Percentiles rank a stretch among this genome's conserved stretches.
phyloP scores from a whole-genome alignment of 2,329 filamentous ascomycete genomes.

The Aspergillus carbonarius region DNA sequence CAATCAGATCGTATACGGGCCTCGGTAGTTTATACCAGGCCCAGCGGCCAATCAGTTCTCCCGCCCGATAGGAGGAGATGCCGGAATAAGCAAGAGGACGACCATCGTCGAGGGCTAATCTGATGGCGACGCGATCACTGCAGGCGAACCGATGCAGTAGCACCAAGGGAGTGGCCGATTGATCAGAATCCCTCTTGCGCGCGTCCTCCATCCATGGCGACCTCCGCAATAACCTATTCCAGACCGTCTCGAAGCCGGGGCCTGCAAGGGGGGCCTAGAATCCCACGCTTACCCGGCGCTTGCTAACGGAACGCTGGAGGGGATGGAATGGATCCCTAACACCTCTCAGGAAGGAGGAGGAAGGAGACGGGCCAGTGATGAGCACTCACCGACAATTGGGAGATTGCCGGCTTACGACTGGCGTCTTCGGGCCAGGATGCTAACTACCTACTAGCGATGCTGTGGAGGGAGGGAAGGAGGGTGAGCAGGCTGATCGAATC shows the following conservation, averaged over 20 bases:
- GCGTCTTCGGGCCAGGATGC: background rate
- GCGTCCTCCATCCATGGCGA: background rate
- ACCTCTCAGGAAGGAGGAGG: background rate
- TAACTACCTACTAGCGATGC: background rate
- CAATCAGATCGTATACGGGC: conserved; percentile 1
- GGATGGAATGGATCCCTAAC: background rate
- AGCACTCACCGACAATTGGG: conserved; percentile 3
- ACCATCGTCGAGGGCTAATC: background rate
- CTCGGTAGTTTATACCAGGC: background rate
- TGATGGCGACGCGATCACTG: background rate
- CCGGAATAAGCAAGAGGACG: background rate
- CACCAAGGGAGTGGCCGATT: background rate
- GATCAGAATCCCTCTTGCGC: background rate
- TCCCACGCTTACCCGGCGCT: conserved; percentile 3
- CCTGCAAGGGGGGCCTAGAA: conserved; percentile 2
- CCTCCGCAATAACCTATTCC: conserved; percentile 1
- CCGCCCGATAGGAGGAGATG: background rate
- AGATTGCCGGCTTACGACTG: background rate
- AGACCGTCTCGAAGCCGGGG: conserved; percentile 1
- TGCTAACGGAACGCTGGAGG: background rate
- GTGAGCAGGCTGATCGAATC: background rate
- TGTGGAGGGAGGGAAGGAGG: background rate
- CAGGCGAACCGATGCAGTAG: conserved; percentile 1
- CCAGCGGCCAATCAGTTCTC: background rate
- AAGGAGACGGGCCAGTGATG: background rate